Conservation (phyloP, 257 asterid genomes). For the Solanum pennellii region DNA sequence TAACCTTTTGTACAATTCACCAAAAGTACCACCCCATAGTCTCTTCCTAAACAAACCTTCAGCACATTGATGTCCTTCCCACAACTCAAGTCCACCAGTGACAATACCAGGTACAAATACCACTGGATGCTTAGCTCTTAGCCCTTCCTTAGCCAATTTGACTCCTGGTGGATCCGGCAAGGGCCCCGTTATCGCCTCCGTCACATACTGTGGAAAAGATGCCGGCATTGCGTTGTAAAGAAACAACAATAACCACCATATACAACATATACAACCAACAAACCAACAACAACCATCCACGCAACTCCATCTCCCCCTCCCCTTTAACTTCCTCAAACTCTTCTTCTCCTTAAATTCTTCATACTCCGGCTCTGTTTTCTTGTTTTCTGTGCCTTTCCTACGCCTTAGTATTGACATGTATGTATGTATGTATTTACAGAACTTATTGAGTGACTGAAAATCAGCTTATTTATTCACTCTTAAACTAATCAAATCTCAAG, state of each 20-base stretch:
- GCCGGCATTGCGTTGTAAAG: constrained; percentile 64
- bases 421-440: background rate
- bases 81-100: constrained; percentile 87
- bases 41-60: constrained; percentile 84
- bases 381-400: constrained; percentile 12
- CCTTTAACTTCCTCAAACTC: too few species aligned
- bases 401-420: constrained; percentile 14
- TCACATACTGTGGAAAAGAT: constrained; percentile 74
- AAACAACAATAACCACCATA: constrained; percentile 77
- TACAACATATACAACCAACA: constrained; percentile 63
- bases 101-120: constrained; percentile 88
- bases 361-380: background rate
- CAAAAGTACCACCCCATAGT: constrained; percentile 94
- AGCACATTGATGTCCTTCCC: constrained; percentile 91
- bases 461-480: background rate
- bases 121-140: constrained; percentile 80
- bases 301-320: constrained; percentile 35
- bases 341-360: background rate
- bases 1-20: constrained; percentile 68
- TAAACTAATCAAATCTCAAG: background rate
- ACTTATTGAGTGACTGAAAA: background rate
- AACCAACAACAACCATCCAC: constrained; percentile 80
- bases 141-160: constrained; percentile 63
- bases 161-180: constrained; percentile 81
- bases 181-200: constrained; percentile 78